Evolutionary conservation across 1,284 basidiomycete genomes (phyloP).

Genomic region (Naganishia albida): DNA sequence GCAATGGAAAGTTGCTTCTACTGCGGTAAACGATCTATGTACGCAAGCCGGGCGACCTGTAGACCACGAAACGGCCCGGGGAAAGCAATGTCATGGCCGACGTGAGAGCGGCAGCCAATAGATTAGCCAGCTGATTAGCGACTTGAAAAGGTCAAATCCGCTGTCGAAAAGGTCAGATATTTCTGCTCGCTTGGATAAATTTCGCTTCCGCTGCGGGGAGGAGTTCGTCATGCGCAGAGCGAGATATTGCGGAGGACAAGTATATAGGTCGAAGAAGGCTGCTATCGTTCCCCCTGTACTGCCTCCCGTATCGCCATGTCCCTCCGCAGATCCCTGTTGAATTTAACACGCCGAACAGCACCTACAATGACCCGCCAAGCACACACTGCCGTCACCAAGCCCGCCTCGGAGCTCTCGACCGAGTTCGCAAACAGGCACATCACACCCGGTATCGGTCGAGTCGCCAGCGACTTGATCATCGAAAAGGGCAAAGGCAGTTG

Average conservation of each 20-base stretch:
- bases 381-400: slow-evolving; percentile 28
- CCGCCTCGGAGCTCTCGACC: slow-evolving; percentile 33
- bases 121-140: no score
- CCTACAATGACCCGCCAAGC: slow-evolving; percentile 17
- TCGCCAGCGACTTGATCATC: slow-evolving; percentile 64
- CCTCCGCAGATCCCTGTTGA: not conserved
- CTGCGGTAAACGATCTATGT: no score
- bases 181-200: not conserved
- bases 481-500: slow-evolving; percentile 75
- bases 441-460: slow-evolving; percentile 45
- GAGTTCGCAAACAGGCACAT: slow-evolving; percentile 45
- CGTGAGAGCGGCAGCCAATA: no score
- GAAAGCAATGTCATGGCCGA: no score
- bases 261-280: not conserved
- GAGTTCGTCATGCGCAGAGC: not conserved
- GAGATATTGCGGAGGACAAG: not conserved
- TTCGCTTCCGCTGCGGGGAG: slow-evolving; percentile 1
- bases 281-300: not conserved
- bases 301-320: slow-evolving; percentile 13
- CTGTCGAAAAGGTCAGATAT: slow-evolving; percentile 21
- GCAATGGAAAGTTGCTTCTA: no score
- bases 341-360: slow-evolving; percentile 2
- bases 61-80: no score
- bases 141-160: slow-evolving; percentile 5
- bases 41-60: no score